These are phyloP conservation scores for Colletotrichum tropicicola DNA, from an alignment of 2,329 filamentous ascomycete species.

Conservation along the genomic window DNA sequence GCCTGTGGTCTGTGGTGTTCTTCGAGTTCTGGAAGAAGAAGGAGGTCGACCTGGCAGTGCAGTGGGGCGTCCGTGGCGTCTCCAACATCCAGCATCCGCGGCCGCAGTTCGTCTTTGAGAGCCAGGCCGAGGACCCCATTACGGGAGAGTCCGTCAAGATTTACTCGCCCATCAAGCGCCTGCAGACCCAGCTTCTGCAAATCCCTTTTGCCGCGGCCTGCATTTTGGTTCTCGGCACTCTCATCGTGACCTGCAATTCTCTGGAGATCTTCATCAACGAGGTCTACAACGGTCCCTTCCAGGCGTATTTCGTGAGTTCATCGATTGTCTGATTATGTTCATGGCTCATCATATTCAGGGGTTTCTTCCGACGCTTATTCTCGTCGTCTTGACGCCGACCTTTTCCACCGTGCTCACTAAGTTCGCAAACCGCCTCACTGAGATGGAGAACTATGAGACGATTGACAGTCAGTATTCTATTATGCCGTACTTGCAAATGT, in stretches of 20 bases:
- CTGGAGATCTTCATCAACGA: constrained; percentile 97
- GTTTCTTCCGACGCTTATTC: constrained; percentile 87
- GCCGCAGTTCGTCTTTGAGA: constrained; percentile 81
- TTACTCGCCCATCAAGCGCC: constrained; percentile 79
- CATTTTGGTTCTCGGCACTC: constrained; percentile 74
- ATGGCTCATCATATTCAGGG: constrained; percentile 56
- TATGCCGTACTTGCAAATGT: not conserved
- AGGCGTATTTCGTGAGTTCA: constrained; percentile 77
- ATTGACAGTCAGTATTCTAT: constrained; percentile 64
- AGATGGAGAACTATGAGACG: constrained; percentile 93
- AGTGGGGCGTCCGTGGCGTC: constrained; percentile 89
- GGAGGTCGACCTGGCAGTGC: constrained; percentile 83
- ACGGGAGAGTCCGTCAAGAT: constrained; percentile 82
- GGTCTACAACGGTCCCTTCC: constrained; percentile 89
- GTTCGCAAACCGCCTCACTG: constrained; percentile 79
- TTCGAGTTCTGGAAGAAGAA: constrained; percentile 97
- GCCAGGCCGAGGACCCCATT: constrained; percentile 78
- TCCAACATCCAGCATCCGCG: constrained; percentile 82
- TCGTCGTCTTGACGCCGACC: constrained; percentile 84
- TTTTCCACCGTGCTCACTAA: constrained; percentile 79
- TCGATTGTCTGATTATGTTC: constrained; percentile 19
- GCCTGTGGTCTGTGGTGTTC: constrained; percentile 88
- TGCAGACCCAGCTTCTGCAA: constrained; percentile 81
- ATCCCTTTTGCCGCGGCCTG: constrained; percentile 86
- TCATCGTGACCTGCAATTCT: constrained; percentile 88